phyloP scores from a whole-genome alignment of 768 basidiomycete genomes.

The Asterophora lycoperdoides region DNA sequence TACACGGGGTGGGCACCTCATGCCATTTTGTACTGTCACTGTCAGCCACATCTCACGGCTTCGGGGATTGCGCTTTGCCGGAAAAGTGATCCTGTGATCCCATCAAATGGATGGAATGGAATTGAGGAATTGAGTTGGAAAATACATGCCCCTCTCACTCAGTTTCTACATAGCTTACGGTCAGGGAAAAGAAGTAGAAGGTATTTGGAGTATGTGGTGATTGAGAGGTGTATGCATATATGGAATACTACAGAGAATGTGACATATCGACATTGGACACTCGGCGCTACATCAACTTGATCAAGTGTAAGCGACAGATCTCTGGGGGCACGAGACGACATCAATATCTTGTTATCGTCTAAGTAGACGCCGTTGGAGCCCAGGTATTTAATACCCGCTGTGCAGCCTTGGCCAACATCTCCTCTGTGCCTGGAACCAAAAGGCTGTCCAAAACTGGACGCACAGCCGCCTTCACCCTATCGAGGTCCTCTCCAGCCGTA shows the following conservation, averaged over 20 bases:
- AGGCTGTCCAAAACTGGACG: slow-evolving; percentile 49
- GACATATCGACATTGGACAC: background rate
- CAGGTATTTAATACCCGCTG: slow-evolving; percentile 39
- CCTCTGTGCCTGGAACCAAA: slow-evolving; percentile 40
- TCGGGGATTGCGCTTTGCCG: background rate
- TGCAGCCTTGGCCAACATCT: slow-evolving; percentile 36
- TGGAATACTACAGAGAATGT: too few relatives aligned
- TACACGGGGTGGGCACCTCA: background rate
- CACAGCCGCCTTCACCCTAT: slow-evolving; percentile 46
- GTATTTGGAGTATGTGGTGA: too few relatives aligned
- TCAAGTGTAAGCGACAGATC: background rate
- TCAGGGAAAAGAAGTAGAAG: too few relatives aligned
- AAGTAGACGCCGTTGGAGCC: slow-evolving; percentile 22
- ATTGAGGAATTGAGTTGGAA: too few relatives aligned
- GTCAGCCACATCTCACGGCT: background rate
- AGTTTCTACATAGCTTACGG: too few relatives aligned
- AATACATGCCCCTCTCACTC: too few relatives aligned
- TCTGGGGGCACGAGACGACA: background rate
- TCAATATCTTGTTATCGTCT: too few relatives aligned
- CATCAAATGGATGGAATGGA: too few relatives aligned
- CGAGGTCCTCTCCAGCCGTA: slow-evolving; percentile 42
- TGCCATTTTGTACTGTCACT: background rate
- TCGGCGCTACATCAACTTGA: background rate
- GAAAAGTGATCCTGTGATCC: background rate
- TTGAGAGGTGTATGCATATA: too few relatives aligned